Percentiles rank a stretch among this genome's conserved stretches.
Conservation (phyloP, 768 basidiomycete species). For the Inosperma sp. region DNA sequence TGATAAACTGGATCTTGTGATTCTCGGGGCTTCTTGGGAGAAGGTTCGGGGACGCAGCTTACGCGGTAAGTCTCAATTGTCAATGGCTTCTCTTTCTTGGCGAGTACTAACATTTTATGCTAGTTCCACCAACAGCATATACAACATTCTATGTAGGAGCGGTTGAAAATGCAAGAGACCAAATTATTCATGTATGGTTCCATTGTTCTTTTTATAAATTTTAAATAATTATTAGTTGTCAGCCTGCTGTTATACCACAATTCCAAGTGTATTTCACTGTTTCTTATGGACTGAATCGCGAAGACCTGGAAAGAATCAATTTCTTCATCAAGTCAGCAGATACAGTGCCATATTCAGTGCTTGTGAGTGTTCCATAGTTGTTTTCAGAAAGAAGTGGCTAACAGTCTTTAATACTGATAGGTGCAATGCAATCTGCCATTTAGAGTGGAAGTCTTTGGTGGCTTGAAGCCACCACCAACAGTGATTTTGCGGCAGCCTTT, state of each 20-base stretch:
- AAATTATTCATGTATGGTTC: constrained; percentile 12
- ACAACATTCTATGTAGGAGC: constrained; percentile 82
- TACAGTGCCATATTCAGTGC: constrained; percentile 27
- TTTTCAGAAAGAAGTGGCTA: background rate
- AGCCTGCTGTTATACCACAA: constrained; percentile 49
- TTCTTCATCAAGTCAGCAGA: constrained; percentile 53
- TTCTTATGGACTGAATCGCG: constrained; percentile 68
- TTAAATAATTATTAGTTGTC: background rate
- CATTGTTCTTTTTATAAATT: background rate
- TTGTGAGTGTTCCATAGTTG: constrained; percentile 7
- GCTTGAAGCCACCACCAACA: constrained; percentile 46
- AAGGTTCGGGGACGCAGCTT: constrained; percentile 72
- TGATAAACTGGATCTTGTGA: constrained; percentile 72
- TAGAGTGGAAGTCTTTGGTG: constrained; percentile 45
- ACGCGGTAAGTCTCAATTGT: constrained; percentile 46
- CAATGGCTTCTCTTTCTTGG: background rate
- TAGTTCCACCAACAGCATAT: constrained; percentile 65
- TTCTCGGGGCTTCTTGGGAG: constrained; percentile 79
- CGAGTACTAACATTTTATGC: background rate
- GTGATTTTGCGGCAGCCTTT: constrained; percentile 59
- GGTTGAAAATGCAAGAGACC: constrained; percentile 45
- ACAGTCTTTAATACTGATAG: constrained; percentile 15
- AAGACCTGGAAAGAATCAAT: constrained; percentile 68
- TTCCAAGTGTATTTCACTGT: constrained; percentile 72
- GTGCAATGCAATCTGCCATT: constrained; percentile 41